Conservation (phyloP, 306 rosid genomes). For the Trifolium repens region DNA sequence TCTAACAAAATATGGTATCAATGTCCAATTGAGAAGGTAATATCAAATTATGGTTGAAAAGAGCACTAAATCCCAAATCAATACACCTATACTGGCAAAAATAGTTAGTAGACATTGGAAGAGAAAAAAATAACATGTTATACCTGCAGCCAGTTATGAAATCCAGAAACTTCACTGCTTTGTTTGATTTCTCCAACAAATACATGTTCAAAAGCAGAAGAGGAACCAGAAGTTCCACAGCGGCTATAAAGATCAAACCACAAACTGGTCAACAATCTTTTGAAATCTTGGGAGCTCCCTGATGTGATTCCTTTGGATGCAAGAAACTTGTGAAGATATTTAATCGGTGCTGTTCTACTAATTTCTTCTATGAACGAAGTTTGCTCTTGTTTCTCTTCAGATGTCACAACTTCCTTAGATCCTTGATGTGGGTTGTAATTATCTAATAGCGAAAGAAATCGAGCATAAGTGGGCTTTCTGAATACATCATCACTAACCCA, state of each 20-base stretch:
- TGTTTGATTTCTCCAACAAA: slow-evolving; percentile 94
- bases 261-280: slow-evolving; percentile 58
- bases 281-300: slow-evolving; percentile 69
- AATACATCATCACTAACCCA: slow-evolving; percentile 73
- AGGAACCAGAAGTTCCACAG: slow-evolving; percentile 83
- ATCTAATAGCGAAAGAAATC: slow-evolving; percentile 88
- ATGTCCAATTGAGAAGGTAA: not conserved
- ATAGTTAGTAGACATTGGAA: slow-evolving; percentile 15
- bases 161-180: slow-evolving; percentile 78
- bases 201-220: slow-evolving; percentile 97
- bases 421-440: slow-evolving; percentile 89
- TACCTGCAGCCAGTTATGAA: slow-evolving; percentile 99
- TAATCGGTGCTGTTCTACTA: slow-evolving; percentile 92
- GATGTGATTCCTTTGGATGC: slow-evolving; percentile 65
- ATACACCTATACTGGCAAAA: slow-evolving; percentile 9
- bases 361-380: slow-evolving; percentile 91
- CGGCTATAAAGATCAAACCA: slow-evolving; percentile 97
- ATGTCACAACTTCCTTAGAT: slow-evolving; percentile 78
- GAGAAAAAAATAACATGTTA: slow-evolving; percentile 17
- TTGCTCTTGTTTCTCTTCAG: slow-evolving; percentile 96
- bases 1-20: not conserved
- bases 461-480: slow-evolving; percentile 77
- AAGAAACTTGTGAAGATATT: slow-evolving; percentile 82
- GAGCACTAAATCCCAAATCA: slow-evolving; percentile 24
- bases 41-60: slow-evolving; percentile 35